These are phyloP conservation scores for Vitis cinerea DNA, from an alignment of 164 flowering plant species.

Conservation along the genomic window DNA sequence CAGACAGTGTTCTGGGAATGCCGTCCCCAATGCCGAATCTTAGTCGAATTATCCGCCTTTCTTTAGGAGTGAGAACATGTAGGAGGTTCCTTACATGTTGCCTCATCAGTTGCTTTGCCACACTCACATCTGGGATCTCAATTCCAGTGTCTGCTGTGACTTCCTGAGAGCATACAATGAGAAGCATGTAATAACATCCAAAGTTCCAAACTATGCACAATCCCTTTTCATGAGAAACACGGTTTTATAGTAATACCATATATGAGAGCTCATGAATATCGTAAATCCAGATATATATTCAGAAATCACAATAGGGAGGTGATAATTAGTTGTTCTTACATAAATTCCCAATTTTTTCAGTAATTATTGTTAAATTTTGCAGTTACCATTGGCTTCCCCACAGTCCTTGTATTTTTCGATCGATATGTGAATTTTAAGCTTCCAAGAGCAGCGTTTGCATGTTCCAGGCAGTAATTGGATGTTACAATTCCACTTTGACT, in stretches of 20 bases:
- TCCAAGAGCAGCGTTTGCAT: background rate
- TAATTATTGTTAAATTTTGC: too few species aligned
- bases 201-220: background rate
- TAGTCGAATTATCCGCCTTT: slow-evolving; percentile 60
- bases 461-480: background rate
- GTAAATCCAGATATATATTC: too few species aligned
- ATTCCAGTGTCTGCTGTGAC: slow-evolving; percentile 66
- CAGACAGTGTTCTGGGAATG: slow-evolving; percentile 43
- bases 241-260: too few species aligned
- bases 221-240: background rate
- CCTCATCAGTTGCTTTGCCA: slow-evolving; percentile 74
- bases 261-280: too few species aligned
- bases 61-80: slow-evolving; percentile 55
- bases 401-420: too few species aligned
- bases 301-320: too few species aligned
- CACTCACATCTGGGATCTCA: slow-evolving; percentile 58
- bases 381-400: too few species aligned
- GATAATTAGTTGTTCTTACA: too few species aligned
- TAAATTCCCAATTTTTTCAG: too few species aligned
- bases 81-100: slow-evolving; percentile 65
- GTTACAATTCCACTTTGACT: background rate
- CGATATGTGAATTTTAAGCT: background rate
- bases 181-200: background rate
- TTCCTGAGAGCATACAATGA: slow-evolving; percentile 47
- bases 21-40: slow-evolving; percentile 74